Evolutionary conservation across 305 asterid genomes (phyloP).

Genomic region (Rubia tinctorum): DNA sequence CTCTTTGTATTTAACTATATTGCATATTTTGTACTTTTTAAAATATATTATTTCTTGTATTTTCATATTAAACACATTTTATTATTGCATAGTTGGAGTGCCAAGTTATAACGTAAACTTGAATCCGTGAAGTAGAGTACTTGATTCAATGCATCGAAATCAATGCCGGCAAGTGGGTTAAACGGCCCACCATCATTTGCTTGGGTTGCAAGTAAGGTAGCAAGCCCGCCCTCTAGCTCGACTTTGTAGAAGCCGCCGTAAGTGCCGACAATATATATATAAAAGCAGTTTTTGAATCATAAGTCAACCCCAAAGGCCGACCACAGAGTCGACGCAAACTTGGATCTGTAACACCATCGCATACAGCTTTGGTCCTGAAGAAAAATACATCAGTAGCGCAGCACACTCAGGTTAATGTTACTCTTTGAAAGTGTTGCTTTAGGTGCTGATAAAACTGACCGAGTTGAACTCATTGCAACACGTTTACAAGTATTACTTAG

Average conservation of each 20-base stretch:
- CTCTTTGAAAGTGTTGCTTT: too few relatives aligned
- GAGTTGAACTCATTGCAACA: too few relatives aligned
- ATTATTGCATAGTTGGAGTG: too few relatives aligned
- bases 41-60: too few relatives aligned
- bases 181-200: not conserved
- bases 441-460: too few relatives aligned
- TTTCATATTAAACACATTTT: too few relatives aligned
- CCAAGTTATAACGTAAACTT: too few relatives aligned
- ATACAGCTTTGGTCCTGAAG: not conserved
- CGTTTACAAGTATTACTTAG: too few relatives aligned
- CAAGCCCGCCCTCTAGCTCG: not conserved
- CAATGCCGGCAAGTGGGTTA: not conserved
- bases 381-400: too few relatives aligned
- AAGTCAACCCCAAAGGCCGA: not conserved
- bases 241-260: not conserved
- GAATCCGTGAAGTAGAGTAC: not conserved
- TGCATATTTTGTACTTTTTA: too few relatives aligned
- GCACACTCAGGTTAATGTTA: too few relatives aligned
- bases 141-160: not conserved
- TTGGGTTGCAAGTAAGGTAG: not conserved
- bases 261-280: not conserved
- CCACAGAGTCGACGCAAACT: slow-evolving; percentile 7
- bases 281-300: not conserved
- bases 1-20: too few relatives aligned
- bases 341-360: not conserved